Percentiles rank a stretch among this genome's conserved stretches.
Evolutionary conservation across 2,329 filamentous ascomycete species (phyloP).

Genomic region (Alternaria dauci): DNA sequence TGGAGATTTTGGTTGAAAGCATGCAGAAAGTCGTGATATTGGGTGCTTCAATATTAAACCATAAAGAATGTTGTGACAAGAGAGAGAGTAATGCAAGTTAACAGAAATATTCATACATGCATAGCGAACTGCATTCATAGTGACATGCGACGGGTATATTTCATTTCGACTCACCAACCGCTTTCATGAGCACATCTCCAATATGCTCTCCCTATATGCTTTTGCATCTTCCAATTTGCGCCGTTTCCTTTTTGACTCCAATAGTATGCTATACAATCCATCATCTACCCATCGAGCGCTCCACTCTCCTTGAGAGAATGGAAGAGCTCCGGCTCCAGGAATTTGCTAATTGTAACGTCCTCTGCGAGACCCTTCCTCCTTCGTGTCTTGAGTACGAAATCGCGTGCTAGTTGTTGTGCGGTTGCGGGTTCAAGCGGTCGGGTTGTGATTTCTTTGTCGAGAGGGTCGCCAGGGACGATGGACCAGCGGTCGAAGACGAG

Average conservation of each 20-base stretch:
- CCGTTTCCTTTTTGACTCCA: conserved; percentile 19
- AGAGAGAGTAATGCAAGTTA: neutral
- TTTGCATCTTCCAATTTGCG: conserved; percentile 7
- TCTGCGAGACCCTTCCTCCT: conserved; percentile 92
- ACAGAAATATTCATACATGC: neutral
- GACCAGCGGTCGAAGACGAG: conserved; percentile 96
- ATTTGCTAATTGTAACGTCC: conserved; percentile 95
- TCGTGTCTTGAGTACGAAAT: conserved; percentile 96
- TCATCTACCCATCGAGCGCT: conserved; percentile 69
- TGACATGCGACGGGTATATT: conserved; percentile 13
- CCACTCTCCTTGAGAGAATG: conserved; percentile 87
- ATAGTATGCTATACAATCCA: conserved; percentile 21
- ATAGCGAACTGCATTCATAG: neutral
- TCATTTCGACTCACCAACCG: conserved; percentile 4
- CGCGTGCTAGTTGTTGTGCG: conserved; percentile 87
- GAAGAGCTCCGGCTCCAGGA: conserved; percentile 94
- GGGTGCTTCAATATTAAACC: neutral
- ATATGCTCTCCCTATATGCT: conserved; percentile 1
- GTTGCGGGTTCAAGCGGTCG: conserved; percentile 86
- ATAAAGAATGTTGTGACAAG: neutral
- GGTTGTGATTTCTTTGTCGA: conserved; percentile 85
- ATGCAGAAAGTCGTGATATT: neutral
- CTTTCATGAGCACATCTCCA: neutral
- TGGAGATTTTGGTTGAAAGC: neutral
- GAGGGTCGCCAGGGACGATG: conserved; percentile 92